Evolutionary conservation across 345 rosid species (phyloP), one percentile per base, ranked within the genome.

Genomic region (Raphanus raphanistrum): DNA sequence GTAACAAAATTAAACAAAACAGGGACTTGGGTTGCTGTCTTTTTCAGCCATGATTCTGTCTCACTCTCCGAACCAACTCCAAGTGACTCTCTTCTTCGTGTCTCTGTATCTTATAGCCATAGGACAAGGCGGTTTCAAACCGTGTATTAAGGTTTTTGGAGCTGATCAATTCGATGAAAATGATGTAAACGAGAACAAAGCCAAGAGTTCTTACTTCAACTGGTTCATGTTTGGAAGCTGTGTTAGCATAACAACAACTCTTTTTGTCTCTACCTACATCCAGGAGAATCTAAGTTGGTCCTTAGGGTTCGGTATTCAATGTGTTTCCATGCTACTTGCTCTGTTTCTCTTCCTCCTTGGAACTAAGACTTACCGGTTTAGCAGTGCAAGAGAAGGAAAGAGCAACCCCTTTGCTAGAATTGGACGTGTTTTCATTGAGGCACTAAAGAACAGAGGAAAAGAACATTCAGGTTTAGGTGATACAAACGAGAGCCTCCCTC

Each of bases 261-360:
- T 79, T 63, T 57, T 74, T 55, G 43, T 89, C 31, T 32, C 88
- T 67, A 85, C 72, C 10, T 90, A 88, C 77, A 80, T 90, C 26
- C 98, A 92, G 62, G 98, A 92, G 78, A 85, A 88, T 68, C 54
- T 90, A 13, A 87, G 84, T 15, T 92, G 96, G 98, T 90, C 81
- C 11, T 84, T 87, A 74, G 98, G 92, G 29, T 88, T 90, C 74
- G 94, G 63, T 27, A 83, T 80, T 27, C 79, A 74, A 1, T 2
- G 79, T 60, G 27, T 70, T 3, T 57, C 76, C 29, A 83, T 80
- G 86, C 16, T 27, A 5, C 25, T 55, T 67, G 77, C 78, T 31
- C 27, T 83, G 72, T 8, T 77, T 31, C 11, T 80, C 17, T 83
- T 83, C 63, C n/a, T 77, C 65, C 58, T 61, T 32, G 85, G 83